phyloP scores from a whole-genome alignment of 1,284 basidiomycete genomes.

The Irpex sp. region DNA sequence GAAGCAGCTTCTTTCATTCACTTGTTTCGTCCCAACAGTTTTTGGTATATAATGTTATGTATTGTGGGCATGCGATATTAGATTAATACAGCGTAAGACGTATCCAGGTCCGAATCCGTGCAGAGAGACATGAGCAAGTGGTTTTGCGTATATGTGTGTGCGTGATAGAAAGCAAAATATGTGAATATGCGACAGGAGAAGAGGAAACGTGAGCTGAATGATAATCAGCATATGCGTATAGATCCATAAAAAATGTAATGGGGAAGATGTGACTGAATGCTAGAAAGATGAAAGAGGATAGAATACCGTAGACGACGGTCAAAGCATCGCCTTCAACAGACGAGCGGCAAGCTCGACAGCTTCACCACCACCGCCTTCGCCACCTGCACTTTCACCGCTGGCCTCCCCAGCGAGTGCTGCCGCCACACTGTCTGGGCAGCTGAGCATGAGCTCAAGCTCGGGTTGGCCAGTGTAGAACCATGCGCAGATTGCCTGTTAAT shows the following conservation, averaged over 20 bases:
- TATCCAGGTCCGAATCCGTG: background rate
- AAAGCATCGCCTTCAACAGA: background rate
- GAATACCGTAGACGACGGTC: background rate
- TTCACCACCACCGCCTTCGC: background rate
- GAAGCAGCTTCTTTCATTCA: background rate
- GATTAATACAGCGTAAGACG: background rate
- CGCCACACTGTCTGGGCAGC: conserved; percentile 19
- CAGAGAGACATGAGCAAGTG: background rate
- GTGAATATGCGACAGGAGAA: background rate
- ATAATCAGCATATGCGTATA: background rate
- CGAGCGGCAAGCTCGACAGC: conserved; percentile 2
- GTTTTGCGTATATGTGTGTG: background rate
- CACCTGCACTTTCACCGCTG: conserved; percentile 6
- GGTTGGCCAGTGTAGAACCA: conserved; percentile 58
- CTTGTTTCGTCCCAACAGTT: no score
- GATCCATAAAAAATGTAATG: background rate
- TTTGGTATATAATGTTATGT: background rate
- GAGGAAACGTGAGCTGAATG: background rate
- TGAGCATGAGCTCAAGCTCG: conserved; percentile 33
- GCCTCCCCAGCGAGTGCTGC: conserved; percentile 16
- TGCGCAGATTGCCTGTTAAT: conserved; percentile 40
- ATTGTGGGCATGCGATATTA: background rate
- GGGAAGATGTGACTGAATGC: background rate
- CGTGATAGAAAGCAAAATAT: background rate
- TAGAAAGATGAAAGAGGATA: background rate